These are phyloP conservation scores for Botrytis tulipae DNA, from an alignment of 2,329 filamentous ascomycete genomes.

Conservation along the genomic window DNA sequence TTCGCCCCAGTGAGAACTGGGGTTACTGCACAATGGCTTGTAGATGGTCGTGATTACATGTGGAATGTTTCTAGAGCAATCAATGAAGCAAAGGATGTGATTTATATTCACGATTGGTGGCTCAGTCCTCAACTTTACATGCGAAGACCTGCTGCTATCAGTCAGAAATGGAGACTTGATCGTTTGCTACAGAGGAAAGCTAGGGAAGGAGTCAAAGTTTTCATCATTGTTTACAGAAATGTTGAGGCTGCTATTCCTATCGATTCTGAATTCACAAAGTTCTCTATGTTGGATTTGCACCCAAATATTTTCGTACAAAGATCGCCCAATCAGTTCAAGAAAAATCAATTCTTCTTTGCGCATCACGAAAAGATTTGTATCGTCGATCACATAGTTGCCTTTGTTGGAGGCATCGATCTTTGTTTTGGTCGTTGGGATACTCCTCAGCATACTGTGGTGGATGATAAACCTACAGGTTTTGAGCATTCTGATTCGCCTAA, in stretches of 20 bases:
- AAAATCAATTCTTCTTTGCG: constrained; percentile 99
- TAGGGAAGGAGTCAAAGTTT: constrained; percentile 92
- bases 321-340: constrained; percentile 95
- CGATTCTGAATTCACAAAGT: constrained; percentile 97
- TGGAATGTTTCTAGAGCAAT: constrained; percentile 98
- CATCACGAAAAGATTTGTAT: constrained; percentile 99
- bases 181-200: constrained; percentile 91
- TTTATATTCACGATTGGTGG: constrained; percentile 99
- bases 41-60: constrained; percentile 97
- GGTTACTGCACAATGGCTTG: constrained; percentile 92
- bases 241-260: constrained; percentile 97
- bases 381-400: constrained; percentile 92
- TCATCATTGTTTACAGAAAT: constrained; percentile 96
- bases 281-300: constrained; percentile 89
- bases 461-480: constrained; percentile 94
- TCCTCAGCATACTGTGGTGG: constrained; percentile 83
- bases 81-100: constrained; percentile 94
- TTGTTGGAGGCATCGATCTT: constrained; percentile 91
- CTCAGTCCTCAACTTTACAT: constrained; percentile 94
- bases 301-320: constrained; percentile 95
- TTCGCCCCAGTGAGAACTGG: constrained; percentile 86
- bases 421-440: constrained; percentile 98
- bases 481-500: constrained; percentile 74
- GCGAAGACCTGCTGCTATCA: constrained; percentile 89
- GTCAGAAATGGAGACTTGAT: constrained; percentile 96